Evolutionary conservation across 345 rosid genomes (phyloP), one percentile per base, ranked within the genome.

Genomic region (Citrus sinensis): DNA sequence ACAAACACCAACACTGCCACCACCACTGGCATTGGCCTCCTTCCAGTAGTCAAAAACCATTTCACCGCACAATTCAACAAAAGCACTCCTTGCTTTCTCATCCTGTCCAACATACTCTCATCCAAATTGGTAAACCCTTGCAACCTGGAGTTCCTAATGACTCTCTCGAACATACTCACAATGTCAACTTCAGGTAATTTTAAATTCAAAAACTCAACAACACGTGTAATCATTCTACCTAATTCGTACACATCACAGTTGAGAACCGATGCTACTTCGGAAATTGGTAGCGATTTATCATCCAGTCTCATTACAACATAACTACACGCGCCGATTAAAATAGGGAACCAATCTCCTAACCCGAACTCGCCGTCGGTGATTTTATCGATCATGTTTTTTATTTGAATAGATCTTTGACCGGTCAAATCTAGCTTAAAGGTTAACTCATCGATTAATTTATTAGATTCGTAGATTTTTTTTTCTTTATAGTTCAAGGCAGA

Each of bases 21-120:
- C 82, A 93, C 93, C 71, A 91, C 75, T 0, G 96, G 99, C 82
- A 91, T 71, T 0, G 97, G 98, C 60, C 87, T 89, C 84, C 99
- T 87, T 56, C 97, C 98, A 0, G 94, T 95, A 0, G 94, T 88
- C 83, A 92, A 66, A 84, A 79, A 90, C 97, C 99, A 95, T 82
- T 88, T 95, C 56, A 90, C 81, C 0, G 88, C 79, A 85, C 97
- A 93, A 76, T 95, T 93, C 71, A 90, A 80, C 86, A 95, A 77
- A 74, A 95, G 91, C 7, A 73, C 80, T 5, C 98, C 98, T 82
- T 93, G 98, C 77, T 86, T 83, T 78, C 59, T 76, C 86, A 95
- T 80, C 71, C 64, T 87, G 75, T 84, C 91, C 70, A 79, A 69
- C 73, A 76, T 83, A 9, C 83, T 89, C 25, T 69, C 76, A n/a